Evolutionary conservation across 176 grass and related monocot genomes (phyloP), one percentile per base, ranked within the genome.

Genomic region (Olyra latifolia): DNA sequence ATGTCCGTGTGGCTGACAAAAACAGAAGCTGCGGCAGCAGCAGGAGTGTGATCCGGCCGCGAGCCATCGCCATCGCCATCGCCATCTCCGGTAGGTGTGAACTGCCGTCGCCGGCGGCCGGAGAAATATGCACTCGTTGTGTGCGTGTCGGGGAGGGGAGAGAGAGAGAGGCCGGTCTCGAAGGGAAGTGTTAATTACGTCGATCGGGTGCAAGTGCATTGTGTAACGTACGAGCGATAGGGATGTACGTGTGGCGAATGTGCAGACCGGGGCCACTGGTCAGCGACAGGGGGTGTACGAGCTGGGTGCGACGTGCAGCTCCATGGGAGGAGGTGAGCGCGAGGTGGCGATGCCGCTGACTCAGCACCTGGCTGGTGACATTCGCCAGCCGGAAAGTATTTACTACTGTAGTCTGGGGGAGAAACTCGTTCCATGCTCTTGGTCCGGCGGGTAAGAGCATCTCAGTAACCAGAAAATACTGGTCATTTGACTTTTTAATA

Each of bases 41-140:
- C 2, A 14, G 46, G 7, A 3, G 11, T 0, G 62, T 6, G 45
- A 29, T 39, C 4, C 10, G 44, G n/a, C 38, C 38, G 15, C 1
- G 54, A 55, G 4, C 56, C 87, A 75, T 89, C 14, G 62, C 52
- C 43, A 0, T 71, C 53, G 30, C 56, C 87, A 75, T 89, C 14
- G 54, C 52, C 43, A 0, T 71, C 53, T 43, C 70, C 69, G 20
- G 25, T 41, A 61, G 62, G 35, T 14, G 35, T 0, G 39, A 46
- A 6, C 32, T 19, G 42, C 15, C 22, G 55, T 29, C 22, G 17
- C 15, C 22, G 55, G 42, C 29, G 17, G 7, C 66, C 80, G 67
- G 29, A 4, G 74, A 48, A 64, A 81, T 61, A 46, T 19, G 15
- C 5, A 14, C 14, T 52, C 79, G 23, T 15, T 1, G 68, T 25